phyloP scores from a whole-genome alignment of 345 rosid species.

The Citrus australasica region DNA sequence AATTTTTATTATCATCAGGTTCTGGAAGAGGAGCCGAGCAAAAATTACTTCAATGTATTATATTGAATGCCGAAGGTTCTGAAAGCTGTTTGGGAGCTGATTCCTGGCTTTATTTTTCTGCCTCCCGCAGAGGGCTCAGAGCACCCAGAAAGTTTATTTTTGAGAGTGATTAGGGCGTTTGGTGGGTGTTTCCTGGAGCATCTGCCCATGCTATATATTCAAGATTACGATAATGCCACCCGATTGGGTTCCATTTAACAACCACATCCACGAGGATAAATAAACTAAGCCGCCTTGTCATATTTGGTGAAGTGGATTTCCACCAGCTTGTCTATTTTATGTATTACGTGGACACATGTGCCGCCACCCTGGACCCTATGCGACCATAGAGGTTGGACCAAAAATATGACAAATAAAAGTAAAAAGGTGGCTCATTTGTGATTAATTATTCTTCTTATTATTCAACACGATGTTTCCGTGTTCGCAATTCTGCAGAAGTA shows the following conservation, averaged over 20 bases:
- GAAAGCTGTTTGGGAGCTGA: slow-evolving; percentile 63
- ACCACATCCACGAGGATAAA: too few species aligned
- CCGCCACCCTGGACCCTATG: too few species aligned
- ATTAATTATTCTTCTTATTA: too few species aligned
- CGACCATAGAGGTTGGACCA: too few species aligned
- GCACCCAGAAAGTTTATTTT: slow-evolving; percentile 48
- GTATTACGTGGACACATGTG: too few species aligned
- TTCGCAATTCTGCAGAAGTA: too few species aligned
- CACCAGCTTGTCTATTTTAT: too few species aligned
- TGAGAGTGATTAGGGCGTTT: slow-evolving; percentile 32
- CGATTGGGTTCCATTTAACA: slow-evolving; percentile 30
- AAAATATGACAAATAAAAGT: too few species aligned
- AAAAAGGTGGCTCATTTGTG: too few species aligned
- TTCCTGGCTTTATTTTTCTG: slow-evolving; percentile 41
- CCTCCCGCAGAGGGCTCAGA: slow-evolving; percentile 37
- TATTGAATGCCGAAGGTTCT: slow-evolving; percentile 38
- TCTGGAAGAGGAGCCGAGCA: slow-evolving; percentile 55
- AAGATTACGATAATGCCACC: slow-evolving; percentile 54
- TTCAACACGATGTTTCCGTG: too few species aligned
- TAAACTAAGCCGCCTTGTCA: too few species aligned
- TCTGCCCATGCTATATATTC: slow-evolving; percentile 43
- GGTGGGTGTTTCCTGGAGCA: slow-evolving; percentile 49
- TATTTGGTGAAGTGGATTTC: too few species aligned
- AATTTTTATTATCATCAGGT: slow-evolving; percentile 24
- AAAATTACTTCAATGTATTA: slow-evolving; percentile 49